A percentile compares a stretch with the other conserved stretches of the same genome.
Conservation (phyloP, 2,329 filamentous ascomycete genomes). For the Aspergillus cejpii region DNA sequence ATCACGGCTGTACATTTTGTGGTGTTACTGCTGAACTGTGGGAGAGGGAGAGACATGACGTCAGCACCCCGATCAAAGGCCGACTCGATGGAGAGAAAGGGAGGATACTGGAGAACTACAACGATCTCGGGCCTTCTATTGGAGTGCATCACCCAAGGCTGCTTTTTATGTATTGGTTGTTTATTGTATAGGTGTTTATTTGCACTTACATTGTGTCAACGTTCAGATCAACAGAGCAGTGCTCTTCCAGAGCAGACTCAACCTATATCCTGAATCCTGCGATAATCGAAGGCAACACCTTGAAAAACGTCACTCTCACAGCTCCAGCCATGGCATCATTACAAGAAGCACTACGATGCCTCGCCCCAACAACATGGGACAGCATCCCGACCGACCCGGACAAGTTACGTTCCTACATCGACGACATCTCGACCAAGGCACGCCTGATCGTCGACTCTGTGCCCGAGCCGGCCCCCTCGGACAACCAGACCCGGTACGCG, state of each 20-base stretch:
- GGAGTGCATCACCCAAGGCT: neutral
- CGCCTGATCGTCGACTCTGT: constrained; percentile 71
- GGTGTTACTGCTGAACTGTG: no score
- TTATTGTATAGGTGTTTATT: no score
- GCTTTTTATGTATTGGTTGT: no score
- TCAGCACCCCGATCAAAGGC: neutral
- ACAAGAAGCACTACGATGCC: constrained; percentile 53
- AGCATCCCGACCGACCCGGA: constrained; percentile 41
- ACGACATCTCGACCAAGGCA: constrained; percentile 57
- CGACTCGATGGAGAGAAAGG: neutral
- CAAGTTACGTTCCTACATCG: constrained; percentile 50
- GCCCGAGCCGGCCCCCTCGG: constrained; percentile 44
- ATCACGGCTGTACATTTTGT: no score
- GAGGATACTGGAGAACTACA: neutral
- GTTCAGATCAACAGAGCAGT: no score
- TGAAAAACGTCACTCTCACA: constrained; percentile 5
- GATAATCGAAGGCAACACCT: neutral
- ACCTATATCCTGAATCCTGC: neutral
- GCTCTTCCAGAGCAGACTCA: no score
- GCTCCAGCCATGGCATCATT: constrained; percentile 47
- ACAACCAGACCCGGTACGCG: neutral
- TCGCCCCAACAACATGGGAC: constrained; percentile 52
- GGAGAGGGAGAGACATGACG: constrained; percentile 5
- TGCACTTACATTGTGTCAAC: no score
- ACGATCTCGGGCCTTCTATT: neutral